These are phyloP conservation scores for Gracilaria vermiculophylla DNA, from an alignment of 23 red algal genomes.

Conservation along the genomic window DNA sequence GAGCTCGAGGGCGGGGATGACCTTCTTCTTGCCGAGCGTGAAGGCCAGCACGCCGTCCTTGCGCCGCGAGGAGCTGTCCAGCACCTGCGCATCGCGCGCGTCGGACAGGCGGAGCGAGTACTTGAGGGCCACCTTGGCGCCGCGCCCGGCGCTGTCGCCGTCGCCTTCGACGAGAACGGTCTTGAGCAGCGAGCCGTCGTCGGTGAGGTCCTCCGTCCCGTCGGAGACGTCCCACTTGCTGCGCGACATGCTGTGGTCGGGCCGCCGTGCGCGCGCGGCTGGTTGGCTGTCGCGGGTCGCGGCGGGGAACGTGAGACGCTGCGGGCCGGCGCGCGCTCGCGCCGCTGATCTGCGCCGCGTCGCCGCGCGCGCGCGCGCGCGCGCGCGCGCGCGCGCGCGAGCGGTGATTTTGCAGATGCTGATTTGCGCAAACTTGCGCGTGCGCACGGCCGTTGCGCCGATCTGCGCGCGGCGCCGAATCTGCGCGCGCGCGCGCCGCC, in stretches of 20 bases:
- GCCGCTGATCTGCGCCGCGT: neutral
- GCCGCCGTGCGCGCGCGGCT: neutral
- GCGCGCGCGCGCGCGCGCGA: neutral
- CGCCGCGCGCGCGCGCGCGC: neutral
- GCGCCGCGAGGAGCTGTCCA: constrained; percentile 41
- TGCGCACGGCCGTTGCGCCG: neutral
- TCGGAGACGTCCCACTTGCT: neutral
- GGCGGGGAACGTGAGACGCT: neutral
- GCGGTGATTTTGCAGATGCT: neutral
- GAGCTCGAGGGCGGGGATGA: constrained; percentile 40
- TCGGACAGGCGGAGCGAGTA: constrained; percentile 31
- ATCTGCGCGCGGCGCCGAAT: neutral
- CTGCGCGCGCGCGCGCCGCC: neutral
- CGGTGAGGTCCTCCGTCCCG: constrained; percentile 17
- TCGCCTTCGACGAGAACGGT: constrained; percentile 27
- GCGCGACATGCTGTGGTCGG: neutral
- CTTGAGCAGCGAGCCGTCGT: constrained; percentile 36
- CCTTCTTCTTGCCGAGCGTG: constrained; percentile 42
- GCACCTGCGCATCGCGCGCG: neutral
- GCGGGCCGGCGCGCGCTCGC: neutral
- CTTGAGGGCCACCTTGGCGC: constrained; percentile 46
- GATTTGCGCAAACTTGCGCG: neutral
- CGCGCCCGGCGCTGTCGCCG: constrained; percentile 34
- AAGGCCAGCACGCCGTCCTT: constrained; percentile 39
- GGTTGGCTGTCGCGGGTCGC: neutral